Evolutionary conservation across 1,284 basidiomycete genomes (phyloP).

Genomic region (Vanrija sp.): DNA sequence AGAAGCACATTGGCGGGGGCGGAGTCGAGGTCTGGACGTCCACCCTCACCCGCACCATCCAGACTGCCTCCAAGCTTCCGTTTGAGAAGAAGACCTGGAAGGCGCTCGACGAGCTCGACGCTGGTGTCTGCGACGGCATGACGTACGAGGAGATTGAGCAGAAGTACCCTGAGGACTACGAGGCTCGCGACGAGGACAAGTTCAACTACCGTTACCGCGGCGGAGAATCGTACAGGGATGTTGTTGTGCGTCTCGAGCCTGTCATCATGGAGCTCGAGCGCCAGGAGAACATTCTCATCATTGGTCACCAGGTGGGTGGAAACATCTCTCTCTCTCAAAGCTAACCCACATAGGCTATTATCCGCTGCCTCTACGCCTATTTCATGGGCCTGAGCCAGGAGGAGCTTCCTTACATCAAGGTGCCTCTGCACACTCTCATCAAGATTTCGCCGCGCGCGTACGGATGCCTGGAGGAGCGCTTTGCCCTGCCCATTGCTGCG

Average conservation of each 20-base stretch:
- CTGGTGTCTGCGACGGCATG: slow-evolving; percentile 99
- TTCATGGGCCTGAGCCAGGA: slow-evolving; percentile 89
- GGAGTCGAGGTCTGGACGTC: slow-evolving; percentile 82
- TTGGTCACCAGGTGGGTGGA: slow-evolving; percentile 78
- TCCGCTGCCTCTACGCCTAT: slow-evolving; percentile 91
- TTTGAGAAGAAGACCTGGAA: slow-evolving; percentile 98
- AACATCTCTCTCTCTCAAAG: background rate
- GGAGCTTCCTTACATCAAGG: slow-evolving; percentile 96
- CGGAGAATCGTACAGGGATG: slow-evolving; percentile 93
- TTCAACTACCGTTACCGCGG: slow-evolving; percentile 97
- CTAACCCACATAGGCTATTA: slow-evolving; percentile 63
- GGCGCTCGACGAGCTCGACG: slow-evolving; percentile 94
- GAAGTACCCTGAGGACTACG: slow-evolving; percentile 96
- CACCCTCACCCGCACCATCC: slow-evolving; percentile 85
- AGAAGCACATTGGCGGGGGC: slow-evolving; percentile 74
- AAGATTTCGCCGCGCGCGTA: slow-evolving; percentile 98
- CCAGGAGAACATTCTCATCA: slow-evolving; percentile 93
- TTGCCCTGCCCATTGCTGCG: slow-evolving; percentile 75
- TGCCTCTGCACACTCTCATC: slow-evolving; percentile 93
- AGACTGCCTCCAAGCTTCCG: slow-evolving; percentile 76
- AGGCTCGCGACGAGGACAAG: slow-evolving; percentile 98
- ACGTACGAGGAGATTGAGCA: slow-evolving; percentile 98
- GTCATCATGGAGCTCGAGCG: slow-evolving; percentile 99
- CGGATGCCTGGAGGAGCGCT: slow-evolving; percentile 96
- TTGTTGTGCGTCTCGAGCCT: slow-evolving; percentile 92